phyloP scores from a whole-genome alignment of 148 eudicot species.

The Vaccinium darrowii region DNA sequence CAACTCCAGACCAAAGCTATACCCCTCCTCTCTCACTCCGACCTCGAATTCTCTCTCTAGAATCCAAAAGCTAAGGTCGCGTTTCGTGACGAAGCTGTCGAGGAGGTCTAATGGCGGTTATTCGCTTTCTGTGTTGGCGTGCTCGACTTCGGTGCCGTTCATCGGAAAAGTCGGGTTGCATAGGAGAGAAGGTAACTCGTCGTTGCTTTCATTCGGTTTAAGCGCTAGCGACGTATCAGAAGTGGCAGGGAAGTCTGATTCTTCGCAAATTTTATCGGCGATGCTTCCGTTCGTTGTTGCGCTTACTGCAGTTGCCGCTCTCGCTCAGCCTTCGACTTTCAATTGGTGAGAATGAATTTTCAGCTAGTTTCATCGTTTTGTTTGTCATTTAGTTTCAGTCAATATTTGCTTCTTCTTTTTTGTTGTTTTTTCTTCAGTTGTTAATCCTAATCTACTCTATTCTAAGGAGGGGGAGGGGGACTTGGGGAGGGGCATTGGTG shows the following conservation, averaged over 20 bases:
- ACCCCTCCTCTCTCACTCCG: neutral
- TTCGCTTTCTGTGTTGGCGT: slow-evolving; percentile 33
- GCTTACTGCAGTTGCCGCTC: slow-evolving; percentile 82
- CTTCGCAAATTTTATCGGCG: slow-evolving; percentile 71
- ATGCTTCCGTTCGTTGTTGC: slow-evolving; percentile 91
- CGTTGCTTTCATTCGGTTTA: slow-evolving; percentile 63
- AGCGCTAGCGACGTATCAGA: slow-evolving; percentile 24
- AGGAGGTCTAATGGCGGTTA: slow-evolving; percentile 22
- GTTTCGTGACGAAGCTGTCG: slow-evolving; percentile 11
- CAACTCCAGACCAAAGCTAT: slow-evolving; percentile 13
- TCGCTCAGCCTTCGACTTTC: slow-evolving; percentile 74
- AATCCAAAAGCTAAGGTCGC: neutral
- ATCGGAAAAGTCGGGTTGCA: slow-evolving; percentile 75
- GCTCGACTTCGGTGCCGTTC: slow-evolving; percentile 68
- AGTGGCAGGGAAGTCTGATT: slow-evolving; percentile 32
- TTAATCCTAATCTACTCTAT: no score
- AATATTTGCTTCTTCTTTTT: neutral
- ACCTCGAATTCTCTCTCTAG: slow-evolving; percentile 16
- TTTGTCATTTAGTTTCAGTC: neutral
- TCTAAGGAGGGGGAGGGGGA: no score
- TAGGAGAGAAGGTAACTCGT: slow-evolving; percentile 65
- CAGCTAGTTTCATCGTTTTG: neutral
- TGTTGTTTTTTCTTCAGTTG: no score
- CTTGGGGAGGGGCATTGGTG: no score
- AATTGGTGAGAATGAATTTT: slow-evolving; percentile 60